Evolutionary conservation across 768 basidiomycete genomes (phyloP), one percentile per base, ranked within the genome.

Genomic region (Serpula lacrymans): DNA sequence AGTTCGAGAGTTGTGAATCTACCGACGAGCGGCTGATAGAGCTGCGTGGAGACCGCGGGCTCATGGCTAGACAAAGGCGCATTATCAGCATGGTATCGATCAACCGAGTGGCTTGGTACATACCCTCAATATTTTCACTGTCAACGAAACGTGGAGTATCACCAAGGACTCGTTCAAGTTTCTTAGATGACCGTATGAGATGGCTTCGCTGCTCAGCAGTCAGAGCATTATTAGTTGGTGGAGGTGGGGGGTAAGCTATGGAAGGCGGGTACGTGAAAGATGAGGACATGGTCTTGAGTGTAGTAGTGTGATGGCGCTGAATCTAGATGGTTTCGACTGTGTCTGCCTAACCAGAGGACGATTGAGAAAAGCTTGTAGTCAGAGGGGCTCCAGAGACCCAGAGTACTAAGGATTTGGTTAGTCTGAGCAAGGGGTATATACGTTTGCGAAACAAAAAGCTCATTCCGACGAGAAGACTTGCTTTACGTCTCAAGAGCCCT

Each of bases 71-170:
- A n/a, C n/a, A n/a, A n/a, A n/a, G n/a, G n/a, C n/a, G n/a, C n/a
- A n/a, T n/a, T n/a, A n/a, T n/a, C n/a, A n/a, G n/a, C n/a, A n/a
- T n/a, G n/a, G n/a, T n/a, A n/a, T n/a, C n/a, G n/a, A n/a, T n/a
- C n/a, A n/a, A n/a, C n/a, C n/a, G n/a, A n/a, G n/a, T n/a, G n/a
- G n/a, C n/a, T n/a, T n/a, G n/a, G n/a, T n/a, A n/a, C n/a, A 41
- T 24, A 21, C 43, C 43, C 20, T 38, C 31, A 21, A 45, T 32
- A 16, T 29, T 26, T 11, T 47, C 29, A 2, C 40, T 50, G 18
- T 83, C 80, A 9, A 77, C 46, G 23, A 82, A 62, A 42, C 72
- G 77, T n/a, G 81, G 82, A 12, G 78, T 74, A 14, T 69, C 64
- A 10, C 82, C 82, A 9, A 84, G 61, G 9, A 84, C 58, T 32